Conservation (phyloP, 2,329 filamentous ascomycete species). For the Chaetothyriales sp. region DNA sequence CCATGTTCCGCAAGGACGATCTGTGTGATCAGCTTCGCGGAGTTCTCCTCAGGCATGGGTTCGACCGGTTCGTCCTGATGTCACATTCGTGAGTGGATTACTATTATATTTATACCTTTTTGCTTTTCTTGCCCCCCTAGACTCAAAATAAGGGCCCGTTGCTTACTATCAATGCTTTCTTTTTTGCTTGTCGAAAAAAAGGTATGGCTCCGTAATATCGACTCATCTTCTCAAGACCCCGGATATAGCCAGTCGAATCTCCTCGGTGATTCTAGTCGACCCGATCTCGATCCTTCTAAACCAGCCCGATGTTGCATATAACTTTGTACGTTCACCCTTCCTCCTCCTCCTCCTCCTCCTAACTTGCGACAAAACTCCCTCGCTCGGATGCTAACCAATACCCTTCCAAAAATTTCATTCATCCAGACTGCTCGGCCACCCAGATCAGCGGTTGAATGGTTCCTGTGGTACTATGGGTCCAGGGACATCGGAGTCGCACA, state of each 20-base stretch:
- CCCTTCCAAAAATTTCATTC: no score
- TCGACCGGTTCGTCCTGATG: constrained; percentile 43
- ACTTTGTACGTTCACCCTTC: constrained; percentile 33
- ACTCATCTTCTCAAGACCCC: constrained; percentile 45
- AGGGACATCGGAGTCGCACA: constrained; percentile 53
- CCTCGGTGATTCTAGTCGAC: constrained; percentile 37
- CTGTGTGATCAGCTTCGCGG: constrained; percentile 40
- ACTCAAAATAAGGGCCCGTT: not conserved
- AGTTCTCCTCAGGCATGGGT: constrained; percentile 44
- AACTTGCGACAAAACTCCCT: no score
- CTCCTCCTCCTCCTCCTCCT: not conserved
- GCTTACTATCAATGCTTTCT: not conserved
- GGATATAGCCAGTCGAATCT: constrained; percentile 31
- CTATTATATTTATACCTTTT: no score
- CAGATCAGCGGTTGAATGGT: constrained; percentile 49
- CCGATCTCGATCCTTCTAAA: constrained; percentile 55
- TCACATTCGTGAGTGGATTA: constrained; percentile 35
- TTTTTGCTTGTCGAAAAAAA: not conserved
- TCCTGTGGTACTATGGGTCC: constrained; percentile 55
- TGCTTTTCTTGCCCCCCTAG: not conserved
- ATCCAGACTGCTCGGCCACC: constrained; percentile 31
- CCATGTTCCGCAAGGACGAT: constrained; percentile 36
- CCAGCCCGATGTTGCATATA: constrained; percentile 55
- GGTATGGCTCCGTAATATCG: constrained; percentile 48
- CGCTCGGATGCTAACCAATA: no score